Evolutionary conservation across 1,284 basidiomycete species (phyloP), one percentile per base, ranked within the genome.

Genomic region (Earliella scabrosa): DNA sequence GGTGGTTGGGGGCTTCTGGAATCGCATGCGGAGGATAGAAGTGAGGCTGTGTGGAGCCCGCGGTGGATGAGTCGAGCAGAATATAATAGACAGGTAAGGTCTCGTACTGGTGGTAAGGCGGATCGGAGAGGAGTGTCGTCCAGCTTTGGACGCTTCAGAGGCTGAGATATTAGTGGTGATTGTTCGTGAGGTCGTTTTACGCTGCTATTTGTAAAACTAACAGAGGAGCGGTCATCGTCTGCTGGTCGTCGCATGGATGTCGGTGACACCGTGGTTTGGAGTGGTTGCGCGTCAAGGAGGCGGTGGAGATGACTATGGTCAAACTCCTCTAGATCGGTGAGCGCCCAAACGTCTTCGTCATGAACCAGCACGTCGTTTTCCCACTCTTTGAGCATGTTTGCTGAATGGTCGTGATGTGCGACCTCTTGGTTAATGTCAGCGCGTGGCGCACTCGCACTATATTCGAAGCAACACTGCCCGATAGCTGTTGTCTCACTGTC

Each of bases 241-340:
- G 7, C 23, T 24, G 39, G 11, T 26, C n/a, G 20, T 24, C 7
- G 20, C 11, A 1, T 41, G 21, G n/a, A 4, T 11, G 3, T 41
- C 1, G 39, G 14, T 8, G 11, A 41, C 10, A n/a, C 21, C 21
- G 20, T 18, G 16, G 32, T 35, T 13, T 4, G 2, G 11, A 8
- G 34, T 9, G 23, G 9, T 46, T 11, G 34, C 8, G 34, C 21
- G 10, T 39, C 23, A 18, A 51, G 41, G 4, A 59, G 50, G 41
- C 24, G 34, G 16, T 52, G 54, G 10, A 63, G 47, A 6, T 10
- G 13, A 20, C 38, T 45, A 44, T 56, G 57, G 18, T 61, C 50
- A 39, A 68, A 68, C 14, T 66, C 63, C 9, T 61, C 54, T 16
- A 68, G 44, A 2, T 67, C 51, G 10, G 32, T 39, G 2, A 60